Percentiles rank a stretch among this genome's conserved stretches.
These are phyloP conservation scores for Curvularia sp. DNA, from an alignment of 2,329 filamentous ascomycete genomes.

Conservation along the genomic window DNA sequence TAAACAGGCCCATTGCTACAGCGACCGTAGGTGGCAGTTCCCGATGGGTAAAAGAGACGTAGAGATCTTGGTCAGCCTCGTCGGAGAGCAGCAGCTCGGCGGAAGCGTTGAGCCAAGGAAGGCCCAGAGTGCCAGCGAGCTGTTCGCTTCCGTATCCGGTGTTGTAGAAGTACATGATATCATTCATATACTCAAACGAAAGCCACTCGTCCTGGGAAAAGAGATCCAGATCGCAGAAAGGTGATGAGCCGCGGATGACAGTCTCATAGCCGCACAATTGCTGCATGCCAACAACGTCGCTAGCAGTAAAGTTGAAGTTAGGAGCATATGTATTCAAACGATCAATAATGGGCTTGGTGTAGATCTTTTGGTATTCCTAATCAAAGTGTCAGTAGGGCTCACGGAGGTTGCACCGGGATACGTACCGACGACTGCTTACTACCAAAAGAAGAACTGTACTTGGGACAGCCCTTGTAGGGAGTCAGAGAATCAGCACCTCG, in stretches of 20 bases:
- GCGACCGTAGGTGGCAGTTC: constrained; percentile 71
- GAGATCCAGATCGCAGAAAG: constrained; percentile 66
- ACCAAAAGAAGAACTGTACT: constrained; percentile 65
- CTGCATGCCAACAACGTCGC: constrained; percentile 71
- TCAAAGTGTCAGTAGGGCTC: neutral
- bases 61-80: constrained; percentile 63
- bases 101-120: constrained; percentile 72
- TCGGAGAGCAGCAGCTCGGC: constrained; percentile 58
- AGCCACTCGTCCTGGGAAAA: constrained; percentile 70
- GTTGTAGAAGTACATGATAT: constrained; percentile 70
- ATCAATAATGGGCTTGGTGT: constrained; percentile 66
- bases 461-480: constrained; percentile 69
- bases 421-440: constrained; percentile 59
- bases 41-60: constrained; percentile 72
- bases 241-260: constrained; percentile 67
- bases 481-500: constrained; percentile 67
- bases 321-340: constrained; percentile 62
- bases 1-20: constrained; percentile 73
- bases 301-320: constrained; percentile 67
- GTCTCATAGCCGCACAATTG: constrained; percentile 71
- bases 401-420: neutral
- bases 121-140: constrained; percentile 65
- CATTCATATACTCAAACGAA: constrained; percentile 70
- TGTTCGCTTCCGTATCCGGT: constrained; percentile 65
- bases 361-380: constrained; percentile 57